phyloP scores from a whole-genome alignment of 2,329 filamentous ascomycete species.

The Scedosporium minutisporum region DNA sequence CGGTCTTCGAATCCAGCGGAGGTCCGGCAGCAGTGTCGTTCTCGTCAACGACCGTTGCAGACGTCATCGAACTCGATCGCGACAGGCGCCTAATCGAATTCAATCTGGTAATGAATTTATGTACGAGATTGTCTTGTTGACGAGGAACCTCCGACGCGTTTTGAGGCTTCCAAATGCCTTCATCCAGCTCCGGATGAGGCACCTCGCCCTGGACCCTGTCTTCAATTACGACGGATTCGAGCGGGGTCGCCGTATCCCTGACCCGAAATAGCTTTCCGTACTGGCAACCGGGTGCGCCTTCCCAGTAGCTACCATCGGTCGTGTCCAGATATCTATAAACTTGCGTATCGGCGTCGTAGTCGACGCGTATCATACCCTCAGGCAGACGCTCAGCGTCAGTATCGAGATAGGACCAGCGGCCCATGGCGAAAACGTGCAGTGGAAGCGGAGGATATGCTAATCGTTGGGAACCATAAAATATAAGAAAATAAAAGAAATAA shows the following conservation, averaged over 20 bases:
- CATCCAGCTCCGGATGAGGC: background rate
- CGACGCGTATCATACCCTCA: constrained; percentile 42
- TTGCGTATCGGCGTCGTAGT: constrained; percentile 47
- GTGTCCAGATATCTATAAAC: constrained; percentile 41
- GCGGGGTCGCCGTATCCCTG: constrained; percentile 15
- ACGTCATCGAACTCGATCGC: background rate
- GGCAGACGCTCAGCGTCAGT: constrained; percentile 43
- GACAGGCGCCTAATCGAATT: background rate
- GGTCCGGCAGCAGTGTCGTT: no score
- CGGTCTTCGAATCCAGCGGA: no score
- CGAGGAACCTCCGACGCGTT: background rate
- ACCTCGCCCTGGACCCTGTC: background rate
- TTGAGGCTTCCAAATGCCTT: background rate
- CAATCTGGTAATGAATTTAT: background rate
- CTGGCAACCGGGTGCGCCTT: constrained; percentile 37
- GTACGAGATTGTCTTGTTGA: background rate
- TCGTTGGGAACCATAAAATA: no score
- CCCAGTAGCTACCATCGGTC: constrained; percentile 35
- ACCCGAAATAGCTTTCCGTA: constrained; percentile 38
- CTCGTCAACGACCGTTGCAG: no score
- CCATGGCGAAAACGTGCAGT: constrained; percentile 19
- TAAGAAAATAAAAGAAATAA: no score
- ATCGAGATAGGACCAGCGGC: constrained; percentile 32
- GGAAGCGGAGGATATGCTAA: no score
- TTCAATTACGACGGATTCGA: background rate